A percentile compares a stretch with the other conserved stretches of the same genome.
Evolutionary conservation across 179 eudicot genomes (phyloP).

Genomic region (Amaranthus tricolor): DNA sequence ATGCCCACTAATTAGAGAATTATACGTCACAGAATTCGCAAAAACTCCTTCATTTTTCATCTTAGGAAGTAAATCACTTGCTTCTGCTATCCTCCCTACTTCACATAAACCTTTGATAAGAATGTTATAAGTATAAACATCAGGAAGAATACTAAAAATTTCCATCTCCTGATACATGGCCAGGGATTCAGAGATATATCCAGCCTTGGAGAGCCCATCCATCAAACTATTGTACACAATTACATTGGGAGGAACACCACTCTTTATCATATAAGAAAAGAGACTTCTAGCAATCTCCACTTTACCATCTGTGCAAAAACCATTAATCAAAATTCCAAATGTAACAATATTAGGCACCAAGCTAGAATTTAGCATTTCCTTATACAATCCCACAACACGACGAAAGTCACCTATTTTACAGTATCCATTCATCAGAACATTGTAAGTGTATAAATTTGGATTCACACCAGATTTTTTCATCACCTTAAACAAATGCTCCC

Average conservation of each 20-base stretch:
- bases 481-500: constrained; percentile 40
- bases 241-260: constrained; percentile 55
- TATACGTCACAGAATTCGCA: constrained; percentile 61
- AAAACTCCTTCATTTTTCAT: constrained; percentile 52
- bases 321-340: constrained; percentile 56
- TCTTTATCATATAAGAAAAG: constrained; percentile 60
- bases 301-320: constrained; percentile 51
- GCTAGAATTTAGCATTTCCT: constrained; percentile 45
- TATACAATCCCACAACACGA: constrained; percentile 41
- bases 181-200: constrained; percentile 48
- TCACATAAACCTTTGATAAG: constrained; percentile 67
- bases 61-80: constrained; percentile 40
- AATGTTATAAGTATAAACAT: constrained; percentile 50
- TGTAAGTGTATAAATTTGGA: constrained; percentile 69
- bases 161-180: constrained; percentile 49
- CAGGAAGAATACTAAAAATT: constrained; percentile 40
- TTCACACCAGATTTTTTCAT: constrained; percentile 50
- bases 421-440: constrained; percentile 64
- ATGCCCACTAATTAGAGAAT: constrained; percentile 57
- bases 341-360: constrained; percentile 62
- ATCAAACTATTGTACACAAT: constrained; percentile 68
- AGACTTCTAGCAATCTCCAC: constrained; percentile 43
- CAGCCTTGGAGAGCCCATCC: constrained; percentile 50
- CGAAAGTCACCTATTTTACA: constrained; percentile 45
- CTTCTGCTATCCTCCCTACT: constrained; percentile 60